A percentile compares a stretch with the other conserved stretches of the same genome.
Conservation (phyloP, 257 asterid genomes). For the Lycium ferocissimum region DNA sequence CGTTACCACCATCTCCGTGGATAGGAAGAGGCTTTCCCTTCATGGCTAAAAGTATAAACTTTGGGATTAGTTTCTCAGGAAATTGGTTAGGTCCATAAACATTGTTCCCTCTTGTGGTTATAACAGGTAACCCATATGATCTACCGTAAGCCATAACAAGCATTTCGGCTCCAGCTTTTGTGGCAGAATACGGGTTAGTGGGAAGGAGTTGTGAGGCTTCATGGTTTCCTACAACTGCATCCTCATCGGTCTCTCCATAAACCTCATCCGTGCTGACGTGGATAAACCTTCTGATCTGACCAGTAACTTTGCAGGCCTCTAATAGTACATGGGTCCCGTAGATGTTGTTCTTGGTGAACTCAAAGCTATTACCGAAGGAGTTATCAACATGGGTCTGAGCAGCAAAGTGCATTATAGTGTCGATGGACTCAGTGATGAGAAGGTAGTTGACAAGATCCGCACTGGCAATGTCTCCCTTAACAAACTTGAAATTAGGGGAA, state of each 20-base stretch:
- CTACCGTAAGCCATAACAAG: slow-evolving; percentile 43
- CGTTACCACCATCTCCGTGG: slow-evolving; percentile 40
- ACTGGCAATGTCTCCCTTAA: slow-evolving; percentile 41
- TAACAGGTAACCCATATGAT: slow-evolving; percentile 40
- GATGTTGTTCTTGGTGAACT: slow-evolving; percentile 41
- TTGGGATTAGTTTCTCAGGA: slow-evolving; percentile 39
- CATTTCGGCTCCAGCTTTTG: slow-evolving; percentile 42
- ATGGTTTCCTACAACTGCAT: slow-evolving; percentile 40
- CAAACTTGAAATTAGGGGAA: slow-evolving; percentile 40
- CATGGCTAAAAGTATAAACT: slow-evolving; percentile 41
- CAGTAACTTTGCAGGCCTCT: slow-evolving; percentile 41
- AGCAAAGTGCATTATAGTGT: slow-evolving; percentile 43
- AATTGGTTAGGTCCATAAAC: slow-evolving; percentile 42
- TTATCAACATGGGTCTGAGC: slow-evolving; percentile 41
- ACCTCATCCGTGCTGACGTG: slow-evolving; percentile 40
- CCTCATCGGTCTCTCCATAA: slow-evolving; percentile 41
- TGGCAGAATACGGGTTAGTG: slow-evolving; percentile 42
- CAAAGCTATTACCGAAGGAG: slow-evolving; percentile 40
- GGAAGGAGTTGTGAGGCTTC: slow-evolving; percentile 45
- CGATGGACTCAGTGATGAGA: slow-evolving; percentile 39
- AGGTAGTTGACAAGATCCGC: slow-evolving; percentile 40
- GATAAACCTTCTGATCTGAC: slow-evolving; percentile 38
- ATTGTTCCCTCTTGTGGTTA: slow-evolving; percentile 41
- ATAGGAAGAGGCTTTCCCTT: slow-evolving; percentile 37
- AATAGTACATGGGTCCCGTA: slow-evolving; percentile 40